Evolutionary conservation across 768 basidiomycete species (phyloP).

Genomic region (Amanita jacksonii): DNA sequence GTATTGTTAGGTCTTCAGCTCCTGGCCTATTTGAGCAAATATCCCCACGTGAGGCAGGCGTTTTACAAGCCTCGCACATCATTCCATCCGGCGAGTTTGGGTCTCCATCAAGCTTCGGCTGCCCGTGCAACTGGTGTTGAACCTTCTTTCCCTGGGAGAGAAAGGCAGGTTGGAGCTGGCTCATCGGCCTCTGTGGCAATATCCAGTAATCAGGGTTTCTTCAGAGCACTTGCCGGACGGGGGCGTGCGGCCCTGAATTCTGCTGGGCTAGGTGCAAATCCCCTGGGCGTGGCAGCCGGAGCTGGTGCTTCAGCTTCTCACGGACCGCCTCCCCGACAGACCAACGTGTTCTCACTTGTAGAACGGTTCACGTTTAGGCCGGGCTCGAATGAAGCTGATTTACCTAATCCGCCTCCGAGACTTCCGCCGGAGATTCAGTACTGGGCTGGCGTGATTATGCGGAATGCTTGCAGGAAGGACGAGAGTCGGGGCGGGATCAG

Average conservation of each 20-base stretch:
- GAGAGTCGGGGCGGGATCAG: constrained; percentile 87
- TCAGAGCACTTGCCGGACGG: constrained; percentile 32
- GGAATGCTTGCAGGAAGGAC: constrained; percentile 97
- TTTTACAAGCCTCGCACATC: constrained; percentile 84
- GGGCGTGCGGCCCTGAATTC: constrained; percentile 26
- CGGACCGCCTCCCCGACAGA: constrained; percentile 51
- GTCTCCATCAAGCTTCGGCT: constrained; percentile 18
- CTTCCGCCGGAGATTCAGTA: constrained; percentile 91
- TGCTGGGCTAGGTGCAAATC: not conserved
- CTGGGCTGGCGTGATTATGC: constrained; percentile 99
- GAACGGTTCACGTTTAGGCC: constrained; percentile 96
- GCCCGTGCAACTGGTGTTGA: constrained; percentile 7
- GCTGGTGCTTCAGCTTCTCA: constrained; percentile 15
- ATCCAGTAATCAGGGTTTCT: constrained; percentile 24
- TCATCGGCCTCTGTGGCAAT: not conserved
- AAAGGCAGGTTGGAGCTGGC: constrained; percentile 14
- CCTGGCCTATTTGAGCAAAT: constrained; percentile 93
- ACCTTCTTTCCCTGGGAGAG: constrained; percentile 4
- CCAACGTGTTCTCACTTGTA: constrained; percentile 93
- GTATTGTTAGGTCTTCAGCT: constrained; percentile 86
- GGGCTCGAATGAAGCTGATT: constrained; percentile 66
- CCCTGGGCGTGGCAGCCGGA: constrained; percentile 6
- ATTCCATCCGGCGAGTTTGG: constrained; percentile 69
- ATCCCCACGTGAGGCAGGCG: constrained; percentile 92
- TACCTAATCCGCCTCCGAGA: constrained; percentile 58